phyloP scores from a whole-genome alignment of 257 asterid species.

The Prunella vulgaris region DNA sequence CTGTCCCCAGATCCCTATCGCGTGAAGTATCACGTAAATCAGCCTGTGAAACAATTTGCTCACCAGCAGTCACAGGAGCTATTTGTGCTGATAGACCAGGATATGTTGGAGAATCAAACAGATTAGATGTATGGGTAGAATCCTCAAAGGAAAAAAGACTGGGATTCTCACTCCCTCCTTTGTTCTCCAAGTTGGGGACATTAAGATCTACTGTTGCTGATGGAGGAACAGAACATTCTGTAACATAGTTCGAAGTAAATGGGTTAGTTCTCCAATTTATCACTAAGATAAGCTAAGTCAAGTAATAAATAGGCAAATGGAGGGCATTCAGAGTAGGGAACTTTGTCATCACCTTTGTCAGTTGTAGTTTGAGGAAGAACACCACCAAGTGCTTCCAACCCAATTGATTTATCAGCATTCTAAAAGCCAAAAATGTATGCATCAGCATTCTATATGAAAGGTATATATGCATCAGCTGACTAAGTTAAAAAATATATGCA shows the following conservation, averaged over 20 bases:
- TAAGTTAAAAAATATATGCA: neutral
- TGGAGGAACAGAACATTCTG: constrained; percentile 30
- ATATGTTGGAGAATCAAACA: constrained; percentile 22
- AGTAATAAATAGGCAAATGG: neutral
- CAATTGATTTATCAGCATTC: constrained; percentile 44
- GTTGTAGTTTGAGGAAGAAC: constrained; percentile 32
- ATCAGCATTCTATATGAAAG: constrained; percentile 19
- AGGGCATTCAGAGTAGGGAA: constrained; percentile 3
- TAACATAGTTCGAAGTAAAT: constrained; percentile 12
- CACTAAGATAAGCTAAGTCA: neutral
- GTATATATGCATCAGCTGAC: neutral
- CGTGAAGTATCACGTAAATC: constrained; percentile 23
- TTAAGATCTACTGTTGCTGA: constrained; percentile 29
- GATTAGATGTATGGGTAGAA: constrained; percentile 23
- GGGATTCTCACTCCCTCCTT: constrained; percentile 25
- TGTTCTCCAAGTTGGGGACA: constrained; percentile 23
- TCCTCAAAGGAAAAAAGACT: constrained; percentile 22
- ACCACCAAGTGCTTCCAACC: constrained; percentile 42
- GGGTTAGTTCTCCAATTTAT: constrained; percentile 16
- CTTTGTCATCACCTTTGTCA: constrained; percentile 30
- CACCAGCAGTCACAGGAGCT: constrained; percentile 36
- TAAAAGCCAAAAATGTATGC: constrained; percentile 21
- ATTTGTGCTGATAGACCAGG: constrained; percentile 32
- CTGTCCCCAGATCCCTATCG: constrained; percentile 24
- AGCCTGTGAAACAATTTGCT: constrained; percentile 32